These are phyloP conservation scores for Fusarium gaditjirri DNA, from an alignment of 2,329 filamentous ascomycete species.

Conservation along the genomic window DNA sequence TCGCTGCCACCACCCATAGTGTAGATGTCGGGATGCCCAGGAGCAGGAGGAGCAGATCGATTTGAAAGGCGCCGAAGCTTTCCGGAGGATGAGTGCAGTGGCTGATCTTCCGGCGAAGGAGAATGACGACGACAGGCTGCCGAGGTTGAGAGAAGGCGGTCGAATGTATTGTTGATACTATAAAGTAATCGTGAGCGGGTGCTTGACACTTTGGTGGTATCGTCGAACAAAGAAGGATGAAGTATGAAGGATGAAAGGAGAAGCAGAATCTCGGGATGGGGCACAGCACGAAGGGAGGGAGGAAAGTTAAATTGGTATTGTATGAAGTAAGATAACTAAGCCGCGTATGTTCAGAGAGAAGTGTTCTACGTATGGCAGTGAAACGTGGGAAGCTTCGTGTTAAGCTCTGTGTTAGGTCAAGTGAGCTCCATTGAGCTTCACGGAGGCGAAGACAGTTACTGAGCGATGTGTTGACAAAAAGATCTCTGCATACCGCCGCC, in stretches of 20 bases:
- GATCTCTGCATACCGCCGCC: neutral
- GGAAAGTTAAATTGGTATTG: conserved; percentile 7
- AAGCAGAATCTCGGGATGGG: neutral
- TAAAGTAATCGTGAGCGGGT: conserved; percentile 36
- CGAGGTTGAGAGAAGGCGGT: conserved; percentile 39
- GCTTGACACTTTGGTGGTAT: conserved; percentile 7
- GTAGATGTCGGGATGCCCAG: conserved; percentile 45
- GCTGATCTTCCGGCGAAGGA: conserved; percentile 34
- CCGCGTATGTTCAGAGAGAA: conserved; percentile 2
- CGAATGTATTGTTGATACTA: conserved; percentile 37
- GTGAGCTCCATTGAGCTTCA: conserved; percentile 31
- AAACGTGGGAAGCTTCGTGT: conserved; percentile 28
- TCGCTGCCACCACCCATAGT: conserved; percentile 64
- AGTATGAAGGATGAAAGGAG: neutral
- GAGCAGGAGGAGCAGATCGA: conserved; percentile 52
- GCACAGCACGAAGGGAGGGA: neutral
- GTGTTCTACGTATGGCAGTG: conserved; percentile 21
- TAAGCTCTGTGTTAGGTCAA: conserved; percentile 34
- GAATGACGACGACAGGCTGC: conserved; percentile 42
- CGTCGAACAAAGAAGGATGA: conserved; percentile 11
- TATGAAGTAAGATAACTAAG: conserved; percentile 8
- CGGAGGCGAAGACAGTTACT: neutral
- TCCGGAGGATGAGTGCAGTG: conserved; percentile 28
- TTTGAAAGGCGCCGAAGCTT: conserved; percentile 49
- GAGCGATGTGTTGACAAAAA: conserved; percentile 19